phyloP scores from a whole-genome alignment of 1,139 yeast genomes.

The Hansenula anomala region DNA sequence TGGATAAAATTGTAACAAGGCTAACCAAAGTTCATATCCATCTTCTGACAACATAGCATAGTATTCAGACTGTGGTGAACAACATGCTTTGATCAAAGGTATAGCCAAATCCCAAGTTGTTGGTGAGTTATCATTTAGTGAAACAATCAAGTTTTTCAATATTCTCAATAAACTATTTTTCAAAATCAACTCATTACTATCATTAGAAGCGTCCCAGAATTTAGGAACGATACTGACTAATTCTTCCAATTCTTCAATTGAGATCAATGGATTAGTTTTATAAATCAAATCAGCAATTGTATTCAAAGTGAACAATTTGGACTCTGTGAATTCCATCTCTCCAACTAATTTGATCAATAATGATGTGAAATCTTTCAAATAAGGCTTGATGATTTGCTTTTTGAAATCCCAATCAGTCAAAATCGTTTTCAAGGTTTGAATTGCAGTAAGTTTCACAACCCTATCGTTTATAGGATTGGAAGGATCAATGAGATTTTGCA shows the following conservation, averaged over 20 bases:
- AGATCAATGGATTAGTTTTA: conserved; percentile 57
- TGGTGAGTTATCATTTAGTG: conserved; percentile 57
- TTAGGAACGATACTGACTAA: conserved; percentile 61
- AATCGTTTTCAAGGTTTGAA: conserved; percentile 63
- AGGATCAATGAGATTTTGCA: conserved; percentile 38
- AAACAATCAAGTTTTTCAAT: conserved; percentile 56
- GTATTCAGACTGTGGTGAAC: conserved; percentile 59
- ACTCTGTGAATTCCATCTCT: conserved; percentile 56
- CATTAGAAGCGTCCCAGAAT: conserved; percentile 65
- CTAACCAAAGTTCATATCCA: conserved; percentile 81
- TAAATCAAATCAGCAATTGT: conserved; percentile 64
- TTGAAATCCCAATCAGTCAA: conserved; percentile 87
- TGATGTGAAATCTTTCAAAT: conserved; percentile 48
- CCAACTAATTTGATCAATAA: conserved; percentile 41
- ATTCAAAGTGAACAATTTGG: conserved; percentile 65
- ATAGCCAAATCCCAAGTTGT: conserved; percentile 59
- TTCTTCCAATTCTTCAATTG: conserved; percentile 43
- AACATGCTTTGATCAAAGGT: conserved; percentile 59
- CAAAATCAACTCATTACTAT: conserved; percentile 54
- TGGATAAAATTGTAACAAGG: conserved; percentile 51
- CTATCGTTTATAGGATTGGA: conserved; percentile 49
- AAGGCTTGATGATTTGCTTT: conserved; percentile 63
- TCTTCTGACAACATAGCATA: conserved; percentile 75
- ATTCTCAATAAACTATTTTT: conserved; percentile 69
- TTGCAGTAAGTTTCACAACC: conserved; percentile 71